Evolutionary conservation across 2,329 filamentous ascomycete genomes (phyloP), one percentile per base, ranked within the genome.

Genomic region (Diplodia mutila): DNA sequence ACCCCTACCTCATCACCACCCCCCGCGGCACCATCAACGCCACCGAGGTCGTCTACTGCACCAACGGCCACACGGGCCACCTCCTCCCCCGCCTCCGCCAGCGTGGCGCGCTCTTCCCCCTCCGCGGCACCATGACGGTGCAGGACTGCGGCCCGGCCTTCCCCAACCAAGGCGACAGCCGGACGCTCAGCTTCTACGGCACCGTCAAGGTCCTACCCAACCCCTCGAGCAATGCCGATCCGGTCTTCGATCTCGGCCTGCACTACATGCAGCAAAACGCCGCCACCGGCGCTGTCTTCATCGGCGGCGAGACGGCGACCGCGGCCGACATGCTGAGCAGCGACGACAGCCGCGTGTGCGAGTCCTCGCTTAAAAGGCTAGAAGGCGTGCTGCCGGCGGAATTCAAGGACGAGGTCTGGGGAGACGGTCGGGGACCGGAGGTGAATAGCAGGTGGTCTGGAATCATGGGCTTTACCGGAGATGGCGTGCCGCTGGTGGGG

Each of bases 31-130:
- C 51, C 0, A 78, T 88, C 39, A 73, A 72, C 3, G 79, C 85
- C 8, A 76, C 78, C 0, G 82, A 88, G 64, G 77, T 90, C 1
- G 79, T 89, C 2, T 85, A 89, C 69, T 85, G 85, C 8, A 89
- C 86, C 1, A 89, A 89, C 69, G 85, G 79, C 5, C 84, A 84
- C 69, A 80, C 84, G 0, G 74, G 81, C 0, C 81, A 86, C 61
- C 80, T 89, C 0, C 72, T 88, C 2, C 85, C 86, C 0, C 80
- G 78, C 0, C 76, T 88, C 1, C 77, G 80, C 32, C 8, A 34
- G 11, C 32, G 32, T 3, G 79, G 80, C 9, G 81, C 79, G 51
- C 72, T 86, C n/a, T 80, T 82, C 0, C 80, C 84, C 0, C 69
- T 80, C 0, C 75, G 83, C 3, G 83, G 77, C 4, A 63, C 85